Percentiles rank a stretch among this genome's conserved stretches.
phyloP scores from a whole-genome alignment of 2,329 filamentous ascomycete genomes.

The Monosporascus sp. region DNA sequence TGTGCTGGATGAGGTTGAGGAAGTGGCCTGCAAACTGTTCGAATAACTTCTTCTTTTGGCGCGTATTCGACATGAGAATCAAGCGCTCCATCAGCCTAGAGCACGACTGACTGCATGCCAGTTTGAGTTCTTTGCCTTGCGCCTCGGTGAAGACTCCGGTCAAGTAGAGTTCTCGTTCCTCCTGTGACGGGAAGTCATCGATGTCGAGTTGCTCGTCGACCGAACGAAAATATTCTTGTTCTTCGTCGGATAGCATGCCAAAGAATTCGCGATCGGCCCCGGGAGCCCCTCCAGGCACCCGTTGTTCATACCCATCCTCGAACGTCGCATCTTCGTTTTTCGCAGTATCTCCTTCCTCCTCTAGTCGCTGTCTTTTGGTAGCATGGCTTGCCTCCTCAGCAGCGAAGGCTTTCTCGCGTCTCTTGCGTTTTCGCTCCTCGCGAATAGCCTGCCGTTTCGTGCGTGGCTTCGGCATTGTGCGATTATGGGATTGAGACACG shows the following conservation, averaged over 20 bases:
- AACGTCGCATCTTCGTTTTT: slow-evolving; percentile 13
- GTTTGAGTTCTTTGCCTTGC: slow-evolving; percentile 87
- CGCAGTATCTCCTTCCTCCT: slow-evolving; percentile 9
- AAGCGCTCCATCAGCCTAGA: slow-evolving; percentile 89
- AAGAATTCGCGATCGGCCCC: slow-evolving; percentile 70
- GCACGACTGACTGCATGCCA: slow-evolving; percentile 92
- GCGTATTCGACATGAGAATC: slow-evolving; percentile 71
- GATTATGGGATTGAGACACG: not conserved
- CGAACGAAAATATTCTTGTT: slow-evolving; percentile 91
- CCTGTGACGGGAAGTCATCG: slow-evolving; percentile 75
- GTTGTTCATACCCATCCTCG: slow-evolving; percentile 16
- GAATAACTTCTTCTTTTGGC: slow-evolving; percentile 83
- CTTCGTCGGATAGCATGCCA: slow-evolving; percentile 84
- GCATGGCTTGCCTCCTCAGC: slow-evolving; percentile 10
- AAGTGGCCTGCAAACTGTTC: slow-evolving; percentile 83
- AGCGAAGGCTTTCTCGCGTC: slow-evolving; percentile 17
- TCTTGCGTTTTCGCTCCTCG: slow-evolving; percentile 28
- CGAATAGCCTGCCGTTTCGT: slow-evolving; percentile 29
- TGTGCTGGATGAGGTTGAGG: slow-evolving; percentile 83
- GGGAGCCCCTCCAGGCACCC: slow-evolving; percentile 7
- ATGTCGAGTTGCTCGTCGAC: slow-evolving; percentile 86
- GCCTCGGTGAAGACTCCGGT: slow-evolving; percentile 84
- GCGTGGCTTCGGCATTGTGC: slow-evolving; percentile 28
- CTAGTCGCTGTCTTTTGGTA: slow-evolving; percentile 23
- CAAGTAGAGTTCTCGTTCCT: slow-evolving; percentile 68